phyloP scores from a whole-genome alignment of 2,329 filamentous ascomycete genomes.

The Arachnopeziza araneosa region DNA sequence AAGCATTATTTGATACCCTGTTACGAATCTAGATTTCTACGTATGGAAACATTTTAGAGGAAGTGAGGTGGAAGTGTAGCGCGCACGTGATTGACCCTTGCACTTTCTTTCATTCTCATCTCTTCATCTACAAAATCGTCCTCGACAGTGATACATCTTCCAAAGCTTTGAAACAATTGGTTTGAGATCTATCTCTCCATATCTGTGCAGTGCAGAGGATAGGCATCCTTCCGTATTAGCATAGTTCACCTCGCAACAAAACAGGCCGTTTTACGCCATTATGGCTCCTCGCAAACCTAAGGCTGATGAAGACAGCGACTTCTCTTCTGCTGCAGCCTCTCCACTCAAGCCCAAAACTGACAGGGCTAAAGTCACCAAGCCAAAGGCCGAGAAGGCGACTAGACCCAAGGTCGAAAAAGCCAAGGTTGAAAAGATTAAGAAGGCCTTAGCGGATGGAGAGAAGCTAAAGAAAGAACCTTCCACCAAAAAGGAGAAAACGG shows the following conservation, averaged over 20 bases:
- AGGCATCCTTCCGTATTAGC: background rate
- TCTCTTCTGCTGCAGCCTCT: background rate
- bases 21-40: background rate
- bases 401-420: background rate
- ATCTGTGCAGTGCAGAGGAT: background rate
- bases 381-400: background rate
- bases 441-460: background rate
- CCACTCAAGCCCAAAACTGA: background rate
- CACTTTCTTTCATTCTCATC: background rate
- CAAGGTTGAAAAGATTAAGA: slow-evolving; percentile 3
- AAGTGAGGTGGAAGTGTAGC: background rate
- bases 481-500: background rate
- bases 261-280: background rate
- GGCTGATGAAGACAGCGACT: background rate
- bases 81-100: background rate
- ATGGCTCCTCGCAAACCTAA: slow-evolving; percentile 6
- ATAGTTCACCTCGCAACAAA: background rate
- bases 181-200: background rate
- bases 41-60: background rate
- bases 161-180: background rate
- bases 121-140: background rate
- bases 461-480: background rate
- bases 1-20: slow-evolving; percentile 20
- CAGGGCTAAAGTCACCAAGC: background rate
- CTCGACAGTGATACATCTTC: background rate